Conservation (phyloP, 495 filamentous ascomycete genomes). For the Jackrogersella multiformis region DNA sequence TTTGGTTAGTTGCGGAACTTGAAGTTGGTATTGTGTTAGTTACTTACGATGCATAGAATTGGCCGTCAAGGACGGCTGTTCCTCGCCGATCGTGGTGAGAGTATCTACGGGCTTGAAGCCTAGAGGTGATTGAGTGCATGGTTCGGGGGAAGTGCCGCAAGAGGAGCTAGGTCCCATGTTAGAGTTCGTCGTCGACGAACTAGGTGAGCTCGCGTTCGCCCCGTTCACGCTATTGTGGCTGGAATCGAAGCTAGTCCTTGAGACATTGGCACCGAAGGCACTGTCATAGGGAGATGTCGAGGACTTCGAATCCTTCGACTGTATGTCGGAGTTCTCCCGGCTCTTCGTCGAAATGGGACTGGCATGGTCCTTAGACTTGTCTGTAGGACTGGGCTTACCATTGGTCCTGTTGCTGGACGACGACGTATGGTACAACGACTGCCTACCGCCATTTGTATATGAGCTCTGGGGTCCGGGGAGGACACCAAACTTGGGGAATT, state of each 20-base stretch:
- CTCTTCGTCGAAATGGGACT: conserved; percentile 43
- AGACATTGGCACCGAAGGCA: conserved; percentile 52
- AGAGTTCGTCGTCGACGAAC: conserved; percentile 66
- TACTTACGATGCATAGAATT: conserved; percentile 48
- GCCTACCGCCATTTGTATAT: conserved; percentile 53
- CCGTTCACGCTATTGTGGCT: conserved; percentile 54
- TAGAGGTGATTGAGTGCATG: conserved; percentile 62
- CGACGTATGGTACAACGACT: conserved; percentile 43
- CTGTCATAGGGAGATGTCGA: conserved; percentile 49
- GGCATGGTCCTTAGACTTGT: conserved; percentile 44
- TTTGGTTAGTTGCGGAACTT: conserved; percentile 23
- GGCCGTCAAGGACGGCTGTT: conserved; percentile 50
- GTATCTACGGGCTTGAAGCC: conserved; percentile 69
- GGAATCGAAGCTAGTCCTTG: conserved; percentile 69
- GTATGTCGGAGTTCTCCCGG: conserved; percentile 41
- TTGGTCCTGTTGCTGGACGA: conserved; percentile 37
- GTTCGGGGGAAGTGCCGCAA: conserved; percentile 71
- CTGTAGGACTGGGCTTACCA: conserved; percentile 45
- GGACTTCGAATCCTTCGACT: conserved; percentile 49
- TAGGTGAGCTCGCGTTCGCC: conserved; percentile 65
- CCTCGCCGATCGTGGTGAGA: conserved; percentile 65
- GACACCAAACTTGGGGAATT: conserved; percentile 90
- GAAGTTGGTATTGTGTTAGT: not conserved
- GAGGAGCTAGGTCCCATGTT: conserved; percentile 74
- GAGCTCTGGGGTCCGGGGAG: conserved; percentile 72